Conservation (phyloP, 192 early-diverging fungal species). For the Backusella morwellensis region DNA sequence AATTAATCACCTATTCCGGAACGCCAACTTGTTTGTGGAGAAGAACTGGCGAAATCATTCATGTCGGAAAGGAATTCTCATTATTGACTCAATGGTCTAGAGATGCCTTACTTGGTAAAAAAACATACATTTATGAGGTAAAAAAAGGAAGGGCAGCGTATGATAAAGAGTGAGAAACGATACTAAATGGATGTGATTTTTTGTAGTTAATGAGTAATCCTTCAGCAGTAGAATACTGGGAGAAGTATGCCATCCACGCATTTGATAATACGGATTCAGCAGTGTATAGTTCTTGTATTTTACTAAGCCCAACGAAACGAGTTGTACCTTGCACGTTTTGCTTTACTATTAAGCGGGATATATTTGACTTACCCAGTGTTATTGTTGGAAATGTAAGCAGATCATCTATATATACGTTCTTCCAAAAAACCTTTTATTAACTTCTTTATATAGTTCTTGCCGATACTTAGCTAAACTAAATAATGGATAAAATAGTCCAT, state of each 20-base stretch:
- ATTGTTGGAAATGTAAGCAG: slow-evolving; percentile 68
- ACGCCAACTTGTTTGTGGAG: slow-evolving; percentile 97
- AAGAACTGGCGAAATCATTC: slow-evolving; percentile 89
- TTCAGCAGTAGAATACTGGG: slow-evolving; percentile 94
- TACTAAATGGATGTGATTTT: not conserved
- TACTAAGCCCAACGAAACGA: slow-evolving; percentile 67
- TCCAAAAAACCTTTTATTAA: not conserved
- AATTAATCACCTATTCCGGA: slow-evolving; percentile 90
- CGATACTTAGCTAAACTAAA: slow-evolving; percentile 25
- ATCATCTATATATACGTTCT: not conserved
- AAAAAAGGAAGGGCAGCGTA: not conserved
- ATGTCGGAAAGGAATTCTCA: slow-evolving; percentile 96
- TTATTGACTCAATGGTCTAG: slow-evolving; percentile 90
- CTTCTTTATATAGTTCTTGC: slow-evolving; percentile 16
- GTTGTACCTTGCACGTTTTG: slow-evolving; percentile 88
- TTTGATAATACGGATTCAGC: slow-evolving; percentile 91
- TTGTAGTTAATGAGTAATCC: slow-evolving; percentile 84
- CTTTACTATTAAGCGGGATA: slow-evolving; percentile 95
- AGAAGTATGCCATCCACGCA: slow-evolving; percentile 86
- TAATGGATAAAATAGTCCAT: not conserved
- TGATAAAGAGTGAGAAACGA: not conserved
- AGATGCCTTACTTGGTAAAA: slow-evolving; percentile 75
- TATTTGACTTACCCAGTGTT: slow-evolving; percentile 92
- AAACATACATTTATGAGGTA: slow-evolving; percentile 81
- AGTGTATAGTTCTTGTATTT: slow-evolving; percentile 85